Conservation (phyloP, 768 basidiomycete species). For the Rhizopogon vulgaris region DNA sequence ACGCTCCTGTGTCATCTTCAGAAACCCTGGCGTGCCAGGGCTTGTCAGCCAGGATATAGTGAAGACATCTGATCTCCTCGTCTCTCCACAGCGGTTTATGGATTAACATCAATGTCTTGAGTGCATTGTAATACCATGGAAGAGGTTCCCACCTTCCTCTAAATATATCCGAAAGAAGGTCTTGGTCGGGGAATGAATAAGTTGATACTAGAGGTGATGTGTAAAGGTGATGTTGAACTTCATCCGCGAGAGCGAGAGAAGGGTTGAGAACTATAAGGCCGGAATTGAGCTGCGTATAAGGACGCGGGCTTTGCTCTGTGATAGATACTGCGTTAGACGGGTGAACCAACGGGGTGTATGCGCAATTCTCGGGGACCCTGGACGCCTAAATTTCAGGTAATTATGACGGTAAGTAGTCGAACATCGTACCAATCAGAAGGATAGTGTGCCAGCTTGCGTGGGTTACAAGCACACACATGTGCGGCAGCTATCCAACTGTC, state of each 20-base stretch:
- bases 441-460: conserved; percentile 76
- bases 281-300: conserved; percentile 82
- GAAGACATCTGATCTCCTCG: conserved; percentile 77
- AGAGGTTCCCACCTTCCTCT: conserved; percentile 71
- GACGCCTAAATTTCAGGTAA: neutral
- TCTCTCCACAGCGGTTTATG: conserved; percentile 82
- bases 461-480: conserved; percentile 95
- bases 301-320: conserved; percentile 49
- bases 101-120: conserved; percentile 74
- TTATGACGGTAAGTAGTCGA: neutral
- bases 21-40: conserved; percentile 65
- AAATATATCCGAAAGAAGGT: conserved; percentile 80
- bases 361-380: conserved; percentile 93
- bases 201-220: conserved; percentile 46
- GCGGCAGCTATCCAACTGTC: conserved; percentile 77
- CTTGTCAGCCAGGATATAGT: conserved; percentile 84
- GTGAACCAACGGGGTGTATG: conserved; percentile 52
- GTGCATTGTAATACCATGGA: conserved; percentile 86
- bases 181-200: conserved; percentile 88
- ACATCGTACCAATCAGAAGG: conserved; percentile 72
- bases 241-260: conserved; percentile 46
- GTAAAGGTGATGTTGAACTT: conserved; percentile 38
- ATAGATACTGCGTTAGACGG: conserved; percentile 43
- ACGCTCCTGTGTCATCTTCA: conserved; percentile 36
- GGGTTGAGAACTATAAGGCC: conserved; percentile 85